These are phyloP conservation scores for Sordariomycetes sp. DNA, from an alignment of 2,329 filamentous ascomycete species.

Conservation along the genomic window DNA sequence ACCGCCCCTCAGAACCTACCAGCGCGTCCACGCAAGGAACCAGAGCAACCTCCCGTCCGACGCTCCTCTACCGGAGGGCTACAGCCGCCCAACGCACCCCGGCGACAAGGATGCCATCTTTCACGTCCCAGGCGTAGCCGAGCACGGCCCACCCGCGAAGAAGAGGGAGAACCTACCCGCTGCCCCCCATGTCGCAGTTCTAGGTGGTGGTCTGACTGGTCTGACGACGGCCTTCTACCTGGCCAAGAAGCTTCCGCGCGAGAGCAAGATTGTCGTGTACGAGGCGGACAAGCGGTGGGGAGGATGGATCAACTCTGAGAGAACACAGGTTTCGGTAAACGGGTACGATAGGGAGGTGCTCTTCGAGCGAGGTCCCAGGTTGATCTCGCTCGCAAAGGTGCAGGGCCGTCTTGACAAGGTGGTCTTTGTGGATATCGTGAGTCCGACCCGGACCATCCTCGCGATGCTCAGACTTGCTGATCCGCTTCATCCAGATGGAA, in stretches of 20 bases:
- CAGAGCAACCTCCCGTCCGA: too few species aligned
- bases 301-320: constrained; percentile 72
- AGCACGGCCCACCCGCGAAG: too few species aligned
- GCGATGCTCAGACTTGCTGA: too few species aligned
- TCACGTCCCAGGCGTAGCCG: too few species aligned
- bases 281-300: constrained; percentile 63
- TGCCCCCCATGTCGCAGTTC: constrained; percentile 42
- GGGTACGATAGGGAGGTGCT: constrained; percentile 50
- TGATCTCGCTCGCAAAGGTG: constrained; percentile 39
- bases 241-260: constrained; percentile 51
- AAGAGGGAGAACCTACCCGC: neutral
- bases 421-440: too few species aligned
- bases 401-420: constrained; percentile 37
- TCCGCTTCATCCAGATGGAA: too few species aligned
- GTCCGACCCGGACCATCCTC: too few species aligned
- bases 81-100: too few species aligned
- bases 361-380: constrained; percentile 80
- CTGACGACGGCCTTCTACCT: constrained; percentile 73
- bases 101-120: too few species aligned
- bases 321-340: constrained; percentile 44
- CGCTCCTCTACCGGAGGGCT: too few species aligned
- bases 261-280: constrained; percentile 69
- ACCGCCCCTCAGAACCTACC: too few species aligned
- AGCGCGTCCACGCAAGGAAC: too few species aligned
- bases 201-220: constrained; percentile 79